Conservation (phyloP, 2,329 filamentous ascomycete species). For the Fusarium sp. region DNA sequence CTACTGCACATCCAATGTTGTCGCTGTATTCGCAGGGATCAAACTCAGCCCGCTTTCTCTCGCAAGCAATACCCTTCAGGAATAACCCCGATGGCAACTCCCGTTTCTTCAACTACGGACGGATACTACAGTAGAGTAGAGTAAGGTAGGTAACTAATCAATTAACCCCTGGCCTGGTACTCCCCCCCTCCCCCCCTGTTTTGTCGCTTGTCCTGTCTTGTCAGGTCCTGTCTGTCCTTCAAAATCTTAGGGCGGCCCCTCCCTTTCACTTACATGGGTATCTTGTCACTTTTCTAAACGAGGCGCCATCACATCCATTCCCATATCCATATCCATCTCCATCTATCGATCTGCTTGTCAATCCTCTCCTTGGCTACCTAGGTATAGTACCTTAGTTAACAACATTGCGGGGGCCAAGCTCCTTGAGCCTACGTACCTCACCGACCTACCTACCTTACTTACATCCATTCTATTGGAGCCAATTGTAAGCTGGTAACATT, state of each 20-base stretch:
- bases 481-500: constrained; percentile 14
- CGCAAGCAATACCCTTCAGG: constrained; percentile 35
- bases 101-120: constrained; percentile 3
- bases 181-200: constrained; percentile 7
- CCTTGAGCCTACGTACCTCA: neutral
- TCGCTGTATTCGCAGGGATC: constrained; percentile 1
- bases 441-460: neutral
- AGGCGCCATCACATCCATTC: constrained; percentile 1
- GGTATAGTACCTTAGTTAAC: neutral
- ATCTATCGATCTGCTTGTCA: constrained; percentile 34
- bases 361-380: constrained; percentile 7
- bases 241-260: neutral
- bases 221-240: neutral
- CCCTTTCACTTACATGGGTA: constrained; percentile 15
- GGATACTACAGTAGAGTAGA: neutral
- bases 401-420: constrained; percentile 23
- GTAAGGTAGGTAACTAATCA: neutral
- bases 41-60: constrained; percentile 17
- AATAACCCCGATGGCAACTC: constrained; percentile 21
- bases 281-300: constrained; percentile 10
- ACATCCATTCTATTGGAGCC: neutral
- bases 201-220: neutral
- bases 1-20: neutral
- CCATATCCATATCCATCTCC: neutral
- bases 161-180: neutral